Base-by-base conservation (phyloP, 1,139 yeast genomes). In the Magnusiomyces sp. region DNA sequence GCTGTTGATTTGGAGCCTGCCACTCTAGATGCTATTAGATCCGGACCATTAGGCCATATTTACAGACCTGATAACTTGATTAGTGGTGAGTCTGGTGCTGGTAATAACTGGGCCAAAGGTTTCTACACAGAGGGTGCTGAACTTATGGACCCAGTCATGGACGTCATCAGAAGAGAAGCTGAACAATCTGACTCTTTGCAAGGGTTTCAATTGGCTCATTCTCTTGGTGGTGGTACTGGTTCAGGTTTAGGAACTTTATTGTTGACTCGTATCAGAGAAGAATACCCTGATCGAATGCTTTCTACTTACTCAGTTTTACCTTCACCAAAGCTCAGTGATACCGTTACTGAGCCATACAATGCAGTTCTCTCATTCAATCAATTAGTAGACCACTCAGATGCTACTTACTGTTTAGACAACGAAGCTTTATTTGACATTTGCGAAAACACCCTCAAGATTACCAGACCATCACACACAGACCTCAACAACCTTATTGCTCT, bases 81-180 rank as follows among this genome's bases (percentile, higher is more conserved):
- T 43, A 60, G 70, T 39, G 76, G 75, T 29, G 69, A 70, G 54
- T 63, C 70, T 46, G 73, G 75, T 37, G 75, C 75, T 6, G 75
- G 75, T n/a, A 71, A 71, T 61, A 71, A 71, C 59, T 71, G 76
- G 76, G 75, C 75, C 53, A 72, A 71, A 59, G 75, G 75, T 39
- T 70, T 66, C 59, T 71, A 71, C 62, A 72, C 75, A 19, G 75
- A 72, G 55, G 75, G 75, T 34, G 74, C 74, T 5, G 75, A 71
- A 58, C 62, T 71, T 45, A 65, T 71, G 55, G 76, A 72, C 53
- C 60, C 70, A n/a, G 74, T 71, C 20, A 62, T 72, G 64, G 75
- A 71, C 52, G 73, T 69, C 20, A 66, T 71, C 33, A 67, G 76
- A 33, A 66, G 75, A 38, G 76, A 72, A 58, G 73, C 72, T n/a